A percentile compares a stretch with the other conserved stretches of the same genome.
Evolutionary conservation across 2,329 filamentous ascomycete genomes (phyloP).

Genomic region (Cryphonectria nitschkei): DNA sequence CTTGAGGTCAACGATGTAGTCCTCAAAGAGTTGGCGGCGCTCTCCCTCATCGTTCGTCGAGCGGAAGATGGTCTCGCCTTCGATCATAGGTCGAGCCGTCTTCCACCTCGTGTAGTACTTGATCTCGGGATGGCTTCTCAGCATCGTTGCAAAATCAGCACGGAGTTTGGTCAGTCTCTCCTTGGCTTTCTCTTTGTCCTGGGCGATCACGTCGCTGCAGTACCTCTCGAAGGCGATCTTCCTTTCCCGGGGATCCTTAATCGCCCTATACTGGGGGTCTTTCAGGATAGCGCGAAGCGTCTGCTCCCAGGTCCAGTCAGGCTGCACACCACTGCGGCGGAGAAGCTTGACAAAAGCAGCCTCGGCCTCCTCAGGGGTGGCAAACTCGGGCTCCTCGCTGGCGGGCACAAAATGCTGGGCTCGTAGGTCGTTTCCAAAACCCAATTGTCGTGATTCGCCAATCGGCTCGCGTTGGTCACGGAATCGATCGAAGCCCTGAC

Average conservation of each 20-base stretch:
- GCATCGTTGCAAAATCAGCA: conserved; percentile 93
- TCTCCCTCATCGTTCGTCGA: conserved; percentile 87
- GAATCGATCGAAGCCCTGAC: conserved; percentile 34
- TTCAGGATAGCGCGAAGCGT: conserved; percentile 83
- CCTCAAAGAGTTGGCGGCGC: conserved; percentile 87
- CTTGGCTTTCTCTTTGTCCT: conserved; percentile 94
- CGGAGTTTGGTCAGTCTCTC: conserved; percentile 91
- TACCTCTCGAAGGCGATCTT: conserved; percentile 95
- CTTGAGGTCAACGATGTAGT: conserved; percentile 86
- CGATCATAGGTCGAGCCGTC: conserved; percentile 90
- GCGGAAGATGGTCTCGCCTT: conserved; percentile 93
- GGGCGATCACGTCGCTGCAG: conserved; percentile 82
- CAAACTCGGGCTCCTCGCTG: conserved; percentile 76
- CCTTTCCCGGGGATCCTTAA: conserved; percentile 90
- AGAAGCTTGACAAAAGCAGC: conserved; percentile 91
- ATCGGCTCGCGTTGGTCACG: conserved; percentile 39
- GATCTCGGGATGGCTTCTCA: conserved; percentile 95
- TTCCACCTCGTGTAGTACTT: conserved; percentile 97
- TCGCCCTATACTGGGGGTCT: conserved; percentile 88
- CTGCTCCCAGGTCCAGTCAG: conserved; percentile 93
- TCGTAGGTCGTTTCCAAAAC: conserved; percentile 59
- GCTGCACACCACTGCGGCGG: conserved; percentile 80
- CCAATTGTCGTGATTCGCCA: conserved; percentile 61
- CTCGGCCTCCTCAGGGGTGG: conserved; percentile 84
- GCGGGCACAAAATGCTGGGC: conserved; percentile 65